Conservation (phyloP, 1,284 basidiomycete genomes). For the Singerocomus inundabilis region DNA sequence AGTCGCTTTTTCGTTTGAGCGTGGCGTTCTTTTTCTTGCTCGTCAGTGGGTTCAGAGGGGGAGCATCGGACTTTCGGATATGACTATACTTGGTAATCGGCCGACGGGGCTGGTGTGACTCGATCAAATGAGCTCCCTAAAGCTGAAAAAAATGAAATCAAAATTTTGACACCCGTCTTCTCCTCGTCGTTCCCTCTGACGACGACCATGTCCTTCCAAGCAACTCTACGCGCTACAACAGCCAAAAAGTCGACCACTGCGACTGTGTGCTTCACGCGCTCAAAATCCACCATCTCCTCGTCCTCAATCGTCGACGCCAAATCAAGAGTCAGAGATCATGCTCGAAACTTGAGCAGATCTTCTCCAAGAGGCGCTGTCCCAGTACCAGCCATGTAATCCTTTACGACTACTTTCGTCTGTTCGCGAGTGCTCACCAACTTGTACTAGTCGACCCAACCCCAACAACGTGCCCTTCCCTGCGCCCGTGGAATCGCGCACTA, state of each 20-base stretch:
- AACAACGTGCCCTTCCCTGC: conserved; percentile 47
- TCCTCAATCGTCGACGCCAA: conserved; percentile 66
- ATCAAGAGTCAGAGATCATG: conserved; percentile 69
- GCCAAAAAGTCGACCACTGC: conserved; percentile 44
- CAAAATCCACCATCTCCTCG: conserved; percentile 50
- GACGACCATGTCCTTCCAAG: conserved; percentile 33
- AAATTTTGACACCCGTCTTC: conserved; percentile 10
- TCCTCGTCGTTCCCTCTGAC: conserved; percentile 6
- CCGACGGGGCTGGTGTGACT: conserved; percentile 24
- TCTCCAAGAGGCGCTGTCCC: conserved; percentile 56
- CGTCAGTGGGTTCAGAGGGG: too few relatives aligned
- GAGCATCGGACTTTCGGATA: conserved; percentile 25
- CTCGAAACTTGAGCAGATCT: conserved; percentile 65
- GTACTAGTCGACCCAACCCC: conserved; percentile 59
- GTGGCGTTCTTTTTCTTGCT: too few relatives aligned
- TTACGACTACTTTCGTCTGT: conserved; percentile 7
- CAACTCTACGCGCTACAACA: conserved; percentile 43
- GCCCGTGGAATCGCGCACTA: conserved; percentile 46
- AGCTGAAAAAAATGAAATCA: conserved; percentile 7
- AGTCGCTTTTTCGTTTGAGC: too few relatives aligned
- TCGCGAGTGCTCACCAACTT: conserved; percentile 7
- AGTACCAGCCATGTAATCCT: conserved; percentile 53
- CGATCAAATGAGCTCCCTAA: conserved; percentile 10
- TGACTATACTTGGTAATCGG: conserved; percentile 20
- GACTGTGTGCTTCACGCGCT: conserved; percentile 44